Conservation (phyloP, 2,329 filamentous ascomycete genomes). For the Biscogniauxia sp. region DNA sequence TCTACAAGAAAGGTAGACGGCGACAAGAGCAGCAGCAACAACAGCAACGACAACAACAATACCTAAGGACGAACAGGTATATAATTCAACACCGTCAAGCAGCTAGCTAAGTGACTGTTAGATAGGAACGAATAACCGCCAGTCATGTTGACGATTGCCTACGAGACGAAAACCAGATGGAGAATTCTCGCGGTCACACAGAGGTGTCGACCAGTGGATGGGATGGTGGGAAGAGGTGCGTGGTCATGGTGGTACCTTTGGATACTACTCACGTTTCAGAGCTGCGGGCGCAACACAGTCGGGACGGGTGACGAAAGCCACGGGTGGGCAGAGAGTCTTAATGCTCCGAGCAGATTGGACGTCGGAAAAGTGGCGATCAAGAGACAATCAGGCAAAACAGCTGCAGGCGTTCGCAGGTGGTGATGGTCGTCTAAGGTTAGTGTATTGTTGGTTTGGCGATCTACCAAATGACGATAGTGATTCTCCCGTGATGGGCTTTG, state of each 20-base stretch:
- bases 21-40: too few species aligned
- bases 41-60: too few species aligned
- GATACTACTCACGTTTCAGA: constrained; percentile 41
- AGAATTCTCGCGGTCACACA: constrained; percentile 23
- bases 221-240: constrained; percentile 12
- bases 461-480: not conserved
- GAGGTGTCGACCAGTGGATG: constrained; percentile 24
- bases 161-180: constrained; percentile 15
- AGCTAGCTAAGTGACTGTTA: constrained; percentile 9
- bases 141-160: constrained; percentile 9
- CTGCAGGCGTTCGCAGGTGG: constrained; percentile 17
- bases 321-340: constrained; percentile 22
- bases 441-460: not conserved
- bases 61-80: not conserved
- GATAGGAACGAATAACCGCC: constrained; percentile 8
- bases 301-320: constrained; percentile 18
- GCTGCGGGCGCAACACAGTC: constrained; percentile 26
- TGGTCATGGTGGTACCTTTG: constrained; percentile 21
- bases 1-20: not conserved
- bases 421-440: too few species aligned
- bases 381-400: constrained; percentile 34
- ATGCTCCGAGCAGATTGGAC: constrained; percentile 19
- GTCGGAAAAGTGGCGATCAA: constrained; percentile 34
- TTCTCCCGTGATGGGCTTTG: not conserved
- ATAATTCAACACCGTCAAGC: not conserved